Evolutionary conservation across 208 protist species (phyloP).

Genomic region (Tritrichomonas musculus): DNA sequence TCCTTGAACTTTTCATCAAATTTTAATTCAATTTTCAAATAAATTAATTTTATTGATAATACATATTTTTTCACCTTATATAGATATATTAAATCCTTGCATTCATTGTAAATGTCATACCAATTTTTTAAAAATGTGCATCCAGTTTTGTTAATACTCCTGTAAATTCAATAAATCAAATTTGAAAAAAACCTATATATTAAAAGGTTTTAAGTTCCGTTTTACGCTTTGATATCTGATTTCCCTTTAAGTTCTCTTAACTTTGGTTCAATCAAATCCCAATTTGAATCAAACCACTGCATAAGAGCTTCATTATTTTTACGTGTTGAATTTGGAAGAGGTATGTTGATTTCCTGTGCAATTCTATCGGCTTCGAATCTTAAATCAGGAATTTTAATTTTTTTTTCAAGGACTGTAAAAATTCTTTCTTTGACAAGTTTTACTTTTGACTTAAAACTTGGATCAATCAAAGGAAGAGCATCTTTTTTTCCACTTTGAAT

Average conservation of each 20-base stretch:
- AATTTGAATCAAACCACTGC: slow-evolving; percentile 4
- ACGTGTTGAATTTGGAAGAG: not conserved
- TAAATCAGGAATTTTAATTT: slow-evolving; percentile 26
- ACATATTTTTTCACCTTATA: no score
- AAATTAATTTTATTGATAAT: no score
- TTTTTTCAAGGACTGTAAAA: not conserved
- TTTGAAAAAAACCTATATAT: not conserved
- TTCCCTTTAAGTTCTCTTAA: not conserved
- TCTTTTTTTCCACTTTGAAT: not conserved
- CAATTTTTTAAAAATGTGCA: not conserved
- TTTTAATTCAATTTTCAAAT: no score
- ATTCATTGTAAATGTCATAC: no score
- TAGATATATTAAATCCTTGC: no score
- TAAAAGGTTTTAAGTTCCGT: not conserved
- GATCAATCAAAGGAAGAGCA: not conserved
- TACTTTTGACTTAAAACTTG: not conserved
- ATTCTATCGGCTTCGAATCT: not conserved
- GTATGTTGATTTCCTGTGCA: not conserved
- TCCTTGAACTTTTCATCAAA: no score
- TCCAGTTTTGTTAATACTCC: not conserved
- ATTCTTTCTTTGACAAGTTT: not conserved
- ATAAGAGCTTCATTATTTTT: not conserved
- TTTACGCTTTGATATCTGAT: not conserved
- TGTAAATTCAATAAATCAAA: not conserved
- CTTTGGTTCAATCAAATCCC: not conserved